phyloP scores from a whole-genome alignment of 2,329 filamentous ascomycete genomes.

The Ampelomyces quisqualis region DNA sequence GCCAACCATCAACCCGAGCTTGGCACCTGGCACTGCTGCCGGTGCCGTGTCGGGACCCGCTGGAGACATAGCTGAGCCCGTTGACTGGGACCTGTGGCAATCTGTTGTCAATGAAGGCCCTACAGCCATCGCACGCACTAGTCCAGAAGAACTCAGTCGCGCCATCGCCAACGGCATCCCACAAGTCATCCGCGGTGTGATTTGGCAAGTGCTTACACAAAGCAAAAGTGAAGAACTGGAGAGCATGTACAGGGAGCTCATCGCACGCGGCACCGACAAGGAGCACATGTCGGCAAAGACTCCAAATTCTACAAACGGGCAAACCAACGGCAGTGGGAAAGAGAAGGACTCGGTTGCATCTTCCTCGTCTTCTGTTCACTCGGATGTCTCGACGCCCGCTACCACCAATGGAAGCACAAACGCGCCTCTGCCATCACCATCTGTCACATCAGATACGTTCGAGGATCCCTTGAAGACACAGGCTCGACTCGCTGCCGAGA shows the following conservation, averaged over 20 bases:
- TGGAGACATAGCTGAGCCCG: slow-evolving; percentile 66
- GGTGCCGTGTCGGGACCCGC: slow-evolving; percentile 77
- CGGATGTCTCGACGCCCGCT: slow-evolving; percentile 67
- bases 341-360: slow-evolving; percentile 70
- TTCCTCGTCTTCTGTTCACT: slow-evolving; percentile 82
- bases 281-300: slow-evolving; percentile 49
- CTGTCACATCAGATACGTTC: slow-evolving; percentile 55
- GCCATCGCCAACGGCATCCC: slow-evolving; percentile 94
- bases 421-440: slow-evolving; percentile 49
- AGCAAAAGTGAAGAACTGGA: slow-evolving; percentile 93
- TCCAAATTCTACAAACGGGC: slow-evolving; percentile 50
- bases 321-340: slow-evolving; percentile 48
- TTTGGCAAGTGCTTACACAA: slow-evolving; percentile 96
- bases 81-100: slow-evolving; percentile 99
- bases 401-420: slow-evolving; percentile 52
- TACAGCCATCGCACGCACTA: slow-evolving; percentile 81
- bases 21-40: slow-evolving; percentile 83
- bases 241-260: slow-evolving; percentile 77
- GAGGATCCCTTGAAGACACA: slow-evolving; percentile 68
- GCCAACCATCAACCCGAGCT: slow-evolving; percentile 64
- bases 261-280: slow-evolving; percentile 77
- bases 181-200: slow-evolving; percentile 91
- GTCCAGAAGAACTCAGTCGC: slow-evolving; percentile 82
- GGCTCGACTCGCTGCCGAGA: slow-evolving; percentile 63
- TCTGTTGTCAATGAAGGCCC: slow-evolving; percentile 92